phyloP scores from a whole-genome alignment of 192 early-diverging fungal genomes.

The Backusella psychrophila region DNA sequence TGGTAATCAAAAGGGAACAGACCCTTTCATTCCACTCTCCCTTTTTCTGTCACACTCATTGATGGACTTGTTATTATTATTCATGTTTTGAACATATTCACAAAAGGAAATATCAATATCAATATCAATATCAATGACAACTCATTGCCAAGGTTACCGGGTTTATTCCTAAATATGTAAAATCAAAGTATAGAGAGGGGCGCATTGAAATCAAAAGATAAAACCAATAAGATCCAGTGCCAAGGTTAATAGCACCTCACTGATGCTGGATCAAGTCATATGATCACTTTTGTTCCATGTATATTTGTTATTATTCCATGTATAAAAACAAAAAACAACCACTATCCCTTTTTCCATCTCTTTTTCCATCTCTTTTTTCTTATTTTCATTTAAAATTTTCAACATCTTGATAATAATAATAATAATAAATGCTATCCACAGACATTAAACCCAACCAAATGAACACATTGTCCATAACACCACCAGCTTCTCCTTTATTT shows the following conservation, averaged over 20 bases:
- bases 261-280: background rate
- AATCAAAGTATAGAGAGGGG: background rate
- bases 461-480: background rate
- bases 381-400: background rate
- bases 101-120: background rate
- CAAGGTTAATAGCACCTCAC: background rate
- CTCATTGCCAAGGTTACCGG: background rate
- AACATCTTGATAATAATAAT: background rate
- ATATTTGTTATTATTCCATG: too few species aligned
- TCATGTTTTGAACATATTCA: background rate
- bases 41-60: background rate
- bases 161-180: background rate
- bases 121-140: background rate
- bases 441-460: background rate
- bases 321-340: background rate
- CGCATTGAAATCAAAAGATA: background rate
- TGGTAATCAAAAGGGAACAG: background rate
- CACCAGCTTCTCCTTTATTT: background rate
- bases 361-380: background rate
- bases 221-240: background rate
- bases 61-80: background rate
- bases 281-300: background rate
- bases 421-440: background rate
- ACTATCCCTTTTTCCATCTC: background rate
- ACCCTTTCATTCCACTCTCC: background rate